phyloP scores from a whole-genome alignment of 1,284 basidiomycete genomes.

The Trichosporon faecale region DNA sequence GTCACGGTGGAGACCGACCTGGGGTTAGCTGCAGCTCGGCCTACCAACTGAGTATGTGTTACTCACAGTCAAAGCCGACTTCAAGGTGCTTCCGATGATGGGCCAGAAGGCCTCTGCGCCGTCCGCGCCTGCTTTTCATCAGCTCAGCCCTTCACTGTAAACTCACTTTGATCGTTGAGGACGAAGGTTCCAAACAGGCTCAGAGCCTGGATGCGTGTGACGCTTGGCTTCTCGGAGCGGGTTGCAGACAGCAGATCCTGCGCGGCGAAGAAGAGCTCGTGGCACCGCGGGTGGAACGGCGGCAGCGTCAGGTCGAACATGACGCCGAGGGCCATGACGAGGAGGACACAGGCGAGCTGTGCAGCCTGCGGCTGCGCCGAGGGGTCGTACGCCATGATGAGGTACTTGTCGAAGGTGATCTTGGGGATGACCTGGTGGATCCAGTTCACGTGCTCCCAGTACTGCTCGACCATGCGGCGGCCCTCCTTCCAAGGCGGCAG shows the following conservation, averaged over 20 bases:
- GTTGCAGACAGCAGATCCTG: conserved; percentile 3
- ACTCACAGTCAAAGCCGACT: conserved; percentile 44
- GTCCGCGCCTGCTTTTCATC: conserved; percentile 26
- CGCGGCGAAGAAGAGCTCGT: conserved; percentile 36
- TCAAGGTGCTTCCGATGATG: conserved; percentile 46
- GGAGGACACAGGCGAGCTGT: conserved; percentile 50
- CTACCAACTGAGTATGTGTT: no score
- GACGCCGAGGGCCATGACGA: conserved; percentile 50
- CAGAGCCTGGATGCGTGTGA: conserved; percentile 47
- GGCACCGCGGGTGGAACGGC: conserved; percentile 45
- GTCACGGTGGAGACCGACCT: conserved; percentile 51
- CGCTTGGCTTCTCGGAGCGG: conserved; percentile 32
- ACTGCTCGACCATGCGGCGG: conserved; percentile 35
- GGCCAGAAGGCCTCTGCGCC: conserved; percentile 52
- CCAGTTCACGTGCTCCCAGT: conserved; percentile 53
- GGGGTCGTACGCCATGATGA: conserved; percentile 44
- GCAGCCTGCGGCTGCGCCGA: conserved; percentile 40
- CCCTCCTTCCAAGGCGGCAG: conserved; percentile 50
- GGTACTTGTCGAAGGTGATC: conserved; percentile 47
- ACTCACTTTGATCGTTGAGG: conserved; percentile 38
- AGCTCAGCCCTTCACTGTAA: background rate
- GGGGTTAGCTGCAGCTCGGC: conserved; percentile 10
- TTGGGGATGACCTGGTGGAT: conserved; percentile 47
- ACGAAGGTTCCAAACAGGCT: conserved; percentile 48
- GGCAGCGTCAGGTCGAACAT: conserved; percentile 47